Evolutionary conservation across 2,329 filamentous ascomycete species (phyloP), one percentile per base, ranked within the genome.

Genomic region (Graphilbum ipis-grandicollis): DNA sequence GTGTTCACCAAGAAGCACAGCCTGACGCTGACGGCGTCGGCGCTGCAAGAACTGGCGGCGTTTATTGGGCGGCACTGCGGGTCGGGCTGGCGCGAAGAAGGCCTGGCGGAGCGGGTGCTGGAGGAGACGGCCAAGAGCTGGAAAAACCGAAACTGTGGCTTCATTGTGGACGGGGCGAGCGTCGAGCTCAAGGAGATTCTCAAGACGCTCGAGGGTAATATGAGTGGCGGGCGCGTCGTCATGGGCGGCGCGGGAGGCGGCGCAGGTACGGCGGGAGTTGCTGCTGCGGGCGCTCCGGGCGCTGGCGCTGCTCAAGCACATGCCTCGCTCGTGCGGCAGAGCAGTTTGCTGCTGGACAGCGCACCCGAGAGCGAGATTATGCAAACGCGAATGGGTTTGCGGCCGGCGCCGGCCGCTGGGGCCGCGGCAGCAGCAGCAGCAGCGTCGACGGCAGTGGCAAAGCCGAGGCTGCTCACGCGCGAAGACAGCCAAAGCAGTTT

Each of bases 1-100:
- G 92, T 83, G 0, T 93, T 98, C 46, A 98, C 90, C 2, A 94
- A 94, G 57, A 98, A 96, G 52, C 84, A 98, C 58, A 92, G 88
- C 48, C 65, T 98, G 39, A 96, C 86, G 0, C 71, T 98, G 37
- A 86, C 82, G 8, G 90, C 88, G 0, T 75, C 85, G 1, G 84
- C 90, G 0, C 63, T 98, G 5, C 77, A 88, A 54, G 73, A 81
- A 33, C 66, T 98, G 23, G 86, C 90, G 17, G 68, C 72, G 1
- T 98, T 98, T 54, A 79, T 98, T 37, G 92, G 90, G 10, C 78
- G 82, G 47, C 80, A 93, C 56, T 98, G 90, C 54, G 90, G 90
- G 25, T 86, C 86, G 39, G 84, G 77, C 75, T 98, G 90, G 90
- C 74, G 88, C 48, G 86, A 96, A 59, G 85, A 93, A 53, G 88